Evolutionary conservation across 2,329 filamentous ascomycete species (phyloP), one percentile per base, ranked within the genome.

Genomic region (Claviceps monticola): DNA sequence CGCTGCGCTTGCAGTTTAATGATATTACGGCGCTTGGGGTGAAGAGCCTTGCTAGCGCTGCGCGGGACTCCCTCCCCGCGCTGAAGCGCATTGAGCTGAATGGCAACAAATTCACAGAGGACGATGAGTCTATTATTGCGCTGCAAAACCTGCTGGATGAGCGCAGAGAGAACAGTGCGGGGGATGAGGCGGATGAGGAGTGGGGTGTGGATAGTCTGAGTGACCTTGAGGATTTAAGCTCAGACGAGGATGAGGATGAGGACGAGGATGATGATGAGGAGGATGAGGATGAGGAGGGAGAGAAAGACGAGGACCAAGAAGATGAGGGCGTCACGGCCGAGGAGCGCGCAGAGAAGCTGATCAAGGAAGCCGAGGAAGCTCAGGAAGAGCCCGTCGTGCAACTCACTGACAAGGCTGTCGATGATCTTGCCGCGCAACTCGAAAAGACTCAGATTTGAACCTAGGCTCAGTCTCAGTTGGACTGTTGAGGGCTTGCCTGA

Each of bases 41-140:
- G 48, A 82, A 86, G 63, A 78, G 75, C 2, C 74, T 98, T 51
- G 78, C 83, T 3, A 71, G 78, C 19, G 87, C 86, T 2, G 82
- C 82, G 4, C 80, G 80, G 60, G 71, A 76, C 8, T 74, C 76
- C 2, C 76, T 98, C 8, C 89, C 88, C 1, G 78, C 78, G 13
- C 72, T 98, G 58, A 85, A 84, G 70, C 83, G 90, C 61, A 80
- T 98, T 48, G 93, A 97, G 70, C 73, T 98, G 58, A 97, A 98
- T 66, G 93, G 93, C 49, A 98, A 98, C 73, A 93, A 88, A 64
- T 95, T 98, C 60, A 74, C 78, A 8, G 90, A 96, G 66, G 88
- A 95, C 2, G 88, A 97, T 59, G 74, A 79, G 46, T 79, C 79
- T 29, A 76, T 96, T 43, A 69, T 80, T 55, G 74, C 73, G 21